Evolutionary conservation across 2,329 filamentous ascomycete genomes (phyloP), one percentile per base, ranked within the genome.

Genomic region (Xylaria arbuscula): DNA sequence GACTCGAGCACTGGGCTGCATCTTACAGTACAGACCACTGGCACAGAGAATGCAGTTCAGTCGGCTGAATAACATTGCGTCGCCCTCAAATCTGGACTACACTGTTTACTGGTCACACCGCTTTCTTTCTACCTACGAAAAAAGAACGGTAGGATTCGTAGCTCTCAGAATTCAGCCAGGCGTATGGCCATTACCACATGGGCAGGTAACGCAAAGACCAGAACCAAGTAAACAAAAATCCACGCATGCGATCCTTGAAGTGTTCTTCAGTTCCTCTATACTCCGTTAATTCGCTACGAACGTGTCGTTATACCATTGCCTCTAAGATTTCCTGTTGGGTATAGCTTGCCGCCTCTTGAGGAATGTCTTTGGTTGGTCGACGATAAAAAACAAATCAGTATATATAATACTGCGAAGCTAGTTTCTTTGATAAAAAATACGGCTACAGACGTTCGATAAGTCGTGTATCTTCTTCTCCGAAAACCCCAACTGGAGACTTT

Each of bases 51-150:
- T 56, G 47, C 59, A 66, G 68, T 60, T 66, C 58, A 72, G 68
- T 70, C 74, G 72, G 72, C 66, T 74, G 72, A 75, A 75, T 76
- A 61, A 72, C 57, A 69, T 57, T 62, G 71, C 64, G 42, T 67
- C 60, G 62, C 38, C 42, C 38, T 56, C 54, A 63, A 32, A 66
- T 62, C 60, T 63, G 54, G 62, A 47, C 63, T 69, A 50, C 56
- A 54, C 59, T 38, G 28, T 60, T 47, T 40, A 45, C 36, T 62
- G 28, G 40, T 13, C 24, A 42, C 48, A 59, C 57, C 22, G 34
- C 28, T 51, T 55, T 67, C 38, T 13, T 40, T 62, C 38, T 32
- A 64, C 19, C 42, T 36, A 45, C 57, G 45, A 40, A 36, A 19
- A 47, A 56, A 60, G 13, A 34, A 54, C 45, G 36, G 42, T 55